Percentiles rank a stretch among this genome's conserved stretches.
Evolutionary conservation across 305 asterid genomes (phyloP).

Genomic region (Fraxinus sp.): DNA sequence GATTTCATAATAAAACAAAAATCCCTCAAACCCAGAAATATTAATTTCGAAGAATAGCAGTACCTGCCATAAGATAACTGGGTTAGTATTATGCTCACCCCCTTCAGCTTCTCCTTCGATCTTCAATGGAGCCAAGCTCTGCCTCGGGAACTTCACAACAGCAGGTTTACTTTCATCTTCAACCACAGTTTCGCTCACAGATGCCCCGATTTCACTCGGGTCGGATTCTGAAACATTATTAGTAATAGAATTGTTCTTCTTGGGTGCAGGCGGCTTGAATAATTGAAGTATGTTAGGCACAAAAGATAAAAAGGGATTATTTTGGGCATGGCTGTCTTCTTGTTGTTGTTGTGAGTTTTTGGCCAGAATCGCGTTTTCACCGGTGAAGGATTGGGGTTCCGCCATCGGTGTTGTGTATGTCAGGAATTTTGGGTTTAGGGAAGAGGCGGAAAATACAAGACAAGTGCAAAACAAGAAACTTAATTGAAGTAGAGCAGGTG

Average conservation of each 20-base stretch:
- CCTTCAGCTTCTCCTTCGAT: constrained; percentile 7
- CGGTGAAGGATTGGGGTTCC: not conserved
- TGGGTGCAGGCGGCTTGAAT: constrained; percentile 5
- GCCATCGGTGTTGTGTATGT: not conserved
- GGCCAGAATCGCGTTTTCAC: not conserved
- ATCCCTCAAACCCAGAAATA: not conserved
- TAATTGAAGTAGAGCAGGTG: not conserved
- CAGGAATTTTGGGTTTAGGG: not conserved
- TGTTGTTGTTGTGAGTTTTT: not conserved
- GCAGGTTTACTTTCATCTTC: not conserved
- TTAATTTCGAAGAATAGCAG: not conserved
- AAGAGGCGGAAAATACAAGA: not conserved
- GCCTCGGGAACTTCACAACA: constrained; percentile 7
- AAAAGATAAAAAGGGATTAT: constrained; percentile 4
- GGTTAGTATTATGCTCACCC: not conserved
- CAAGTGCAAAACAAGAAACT: not conserved
- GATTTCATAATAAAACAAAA: not conserved
- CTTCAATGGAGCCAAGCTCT: not conserved
- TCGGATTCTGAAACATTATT: not conserved
- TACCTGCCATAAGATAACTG: constrained; percentile 9
- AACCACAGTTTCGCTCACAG: not conserved
- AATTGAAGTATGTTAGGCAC: constrained; percentile 4
- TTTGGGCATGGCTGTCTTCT: not conserved
- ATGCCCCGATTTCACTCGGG: not conserved
- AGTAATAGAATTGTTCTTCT: not conserved